Percentiles rank a stretch among this genome's conserved stretches.
Conservation (phyloP, 192 early-diverging fungal species). For the Lobosporangium transversale region DNA sequence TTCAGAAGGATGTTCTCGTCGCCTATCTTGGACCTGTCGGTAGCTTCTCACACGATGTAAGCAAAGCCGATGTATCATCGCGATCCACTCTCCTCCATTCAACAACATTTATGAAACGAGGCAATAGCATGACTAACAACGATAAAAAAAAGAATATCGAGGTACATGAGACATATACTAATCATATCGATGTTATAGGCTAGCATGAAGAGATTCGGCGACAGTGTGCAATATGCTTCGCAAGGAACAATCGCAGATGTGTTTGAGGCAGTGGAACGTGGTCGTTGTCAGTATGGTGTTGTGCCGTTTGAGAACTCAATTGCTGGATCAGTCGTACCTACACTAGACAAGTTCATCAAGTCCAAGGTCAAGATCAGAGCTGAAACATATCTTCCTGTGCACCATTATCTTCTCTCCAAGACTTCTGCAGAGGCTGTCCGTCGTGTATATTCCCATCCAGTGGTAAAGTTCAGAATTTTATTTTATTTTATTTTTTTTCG, state of each 20-base stretch:
- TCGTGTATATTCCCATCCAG: slow-evolving; percentile 80
- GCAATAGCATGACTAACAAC: no score
- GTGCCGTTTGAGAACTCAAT: slow-evolving; percentile 97
- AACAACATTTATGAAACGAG: neutral
- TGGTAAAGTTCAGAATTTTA: slow-evolving; percentile 41
- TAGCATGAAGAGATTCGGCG: slow-evolving; percentile 74
- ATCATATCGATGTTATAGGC: slow-evolving; percentile 11
- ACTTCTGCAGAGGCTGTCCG: slow-evolving; percentile 71
- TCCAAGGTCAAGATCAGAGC: slow-evolving; percentile 76
- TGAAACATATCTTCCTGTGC: slow-evolving; percentile 83
- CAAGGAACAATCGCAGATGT: slow-evolving; percentile 80
- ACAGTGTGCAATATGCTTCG: slow-evolving; percentile 77
- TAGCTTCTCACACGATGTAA: slow-evolving; percentile 89
- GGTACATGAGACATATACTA: no score
- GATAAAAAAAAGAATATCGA: no score
- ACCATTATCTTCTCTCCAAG: slow-evolving; percentile 83
- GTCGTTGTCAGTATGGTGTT: slow-evolving; percentile 84
- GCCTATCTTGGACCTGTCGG: slow-evolving; percentile 93
- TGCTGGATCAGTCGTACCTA: slow-evolving; percentile 84
- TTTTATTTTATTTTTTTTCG: no score
- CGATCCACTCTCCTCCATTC: no score
- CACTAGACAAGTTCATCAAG: slow-evolving; percentile 82
- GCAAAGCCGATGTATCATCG: no score
- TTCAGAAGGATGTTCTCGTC: slow-evolving; percentile 82
- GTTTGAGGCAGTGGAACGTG: slow-evolving; percentile 78